A percentile compares a stretch with the other conserved stretches of the same genome.
Conservation (phyloP, 1,139 yeast species). For the Lodderomyces metapsilosis region DNA sequence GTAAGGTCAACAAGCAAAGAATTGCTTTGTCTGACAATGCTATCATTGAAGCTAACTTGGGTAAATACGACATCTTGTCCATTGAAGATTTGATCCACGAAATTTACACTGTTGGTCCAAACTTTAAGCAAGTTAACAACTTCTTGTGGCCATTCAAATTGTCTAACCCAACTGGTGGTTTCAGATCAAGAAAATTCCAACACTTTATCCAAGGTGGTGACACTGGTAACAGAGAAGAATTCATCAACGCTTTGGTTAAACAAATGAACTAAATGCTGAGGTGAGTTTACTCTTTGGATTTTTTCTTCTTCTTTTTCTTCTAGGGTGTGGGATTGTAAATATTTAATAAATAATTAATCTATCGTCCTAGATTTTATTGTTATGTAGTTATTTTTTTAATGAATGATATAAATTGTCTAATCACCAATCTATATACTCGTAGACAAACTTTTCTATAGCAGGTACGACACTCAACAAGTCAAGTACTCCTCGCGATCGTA, state of each 20-base stretch:
- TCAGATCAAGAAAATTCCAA: slow-evolving; percentile 99
- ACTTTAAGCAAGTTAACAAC: slow-evolving; percentile 99
- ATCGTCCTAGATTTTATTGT: slow-evolving; percentile 1
- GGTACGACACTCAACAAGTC: slow-evolving; percentile 5
- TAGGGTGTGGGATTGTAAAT: slow-evolving; percentile 5
- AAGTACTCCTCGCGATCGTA: not conserved
- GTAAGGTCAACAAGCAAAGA: slow-evolving; percentile 99
- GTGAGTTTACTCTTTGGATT: slow-evolving; percentile 6
- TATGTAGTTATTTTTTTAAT: not conserved
- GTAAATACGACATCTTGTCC: slow-evolving; percentile 95
- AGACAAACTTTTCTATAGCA: slow-evolving; percentile 9
- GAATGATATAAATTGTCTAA: not conserved
- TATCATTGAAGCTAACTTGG: slow-evolving; percentile 89
- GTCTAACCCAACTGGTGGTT: slow-evolving; percentile 99
- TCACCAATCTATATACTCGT: slow-evolving; percentile 11
- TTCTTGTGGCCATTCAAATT: slow-evolving; percentile 99
- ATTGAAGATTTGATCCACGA: slow-evolving; percentile 98
- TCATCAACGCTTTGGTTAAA: slow-evolving; percentile 96
- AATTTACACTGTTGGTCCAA: slow-evolving; percentile 98
- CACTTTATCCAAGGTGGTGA: slow-evolving; percentile 99
- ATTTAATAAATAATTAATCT: slow-evolving; percentile 6
- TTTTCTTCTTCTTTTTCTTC: not conserved
- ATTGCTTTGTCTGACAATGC: slow-evolving; percentile 91
- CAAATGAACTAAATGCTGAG: slow-evolving; percentile 73
- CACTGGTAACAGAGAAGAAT: slow-evolving; percentile 99